Base-by-base conservation (phyloP, 345 rosid genomes). In the Citrus inodora region DNA sequence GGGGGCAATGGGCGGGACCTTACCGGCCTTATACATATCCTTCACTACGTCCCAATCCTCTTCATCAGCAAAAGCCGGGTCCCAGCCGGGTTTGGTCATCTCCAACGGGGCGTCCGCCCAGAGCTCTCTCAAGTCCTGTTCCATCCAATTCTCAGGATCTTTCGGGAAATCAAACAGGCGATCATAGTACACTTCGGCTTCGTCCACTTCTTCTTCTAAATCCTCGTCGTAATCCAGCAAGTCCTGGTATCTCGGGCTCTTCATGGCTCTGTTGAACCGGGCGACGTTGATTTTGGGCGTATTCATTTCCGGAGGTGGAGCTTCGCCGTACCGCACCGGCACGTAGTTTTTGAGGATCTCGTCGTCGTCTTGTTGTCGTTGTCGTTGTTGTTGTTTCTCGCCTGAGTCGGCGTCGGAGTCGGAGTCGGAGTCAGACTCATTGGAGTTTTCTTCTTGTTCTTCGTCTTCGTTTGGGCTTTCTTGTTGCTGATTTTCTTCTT, bases 21-120 rank as follows among this genome's bases (percentile, higher is more conserved):
- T 37, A 27, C 98, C 98, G 5, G 76, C 90, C 78, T 77, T 70
- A 67, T 82, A 80, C 80, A 88, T 94, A 7, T 92, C 82, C 71
- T 67, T 84, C 7, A 94, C 88, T 27, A 88, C 24, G 3, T 90
- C 91, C 92, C 92, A 91, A 75, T 94, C 97, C 25, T 92, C 89
- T 46, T 89, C 91, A 38, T 90, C 97, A 13, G 94, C 97, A 90
- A 88, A 93, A 48, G 28, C 91, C n/a, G 98, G 98, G 80, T 95
- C 98, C 97, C 98, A 95, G 17, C 98, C 98, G 5, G 95, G 92
- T 69, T 90, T 90, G 25, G 77, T 88, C 82, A 83, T 67, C 60
- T 71, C 86, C 76, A 87, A 6, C 1, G 98, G 97, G 22, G 86
- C 90, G 76, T 93, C 97, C 46, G 91, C 94, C 98, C 98, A 95